phyloP scores from a whole-genome alignment of 495 filamentous ascomycete species.

The Lichina pygmaea region DNA sequence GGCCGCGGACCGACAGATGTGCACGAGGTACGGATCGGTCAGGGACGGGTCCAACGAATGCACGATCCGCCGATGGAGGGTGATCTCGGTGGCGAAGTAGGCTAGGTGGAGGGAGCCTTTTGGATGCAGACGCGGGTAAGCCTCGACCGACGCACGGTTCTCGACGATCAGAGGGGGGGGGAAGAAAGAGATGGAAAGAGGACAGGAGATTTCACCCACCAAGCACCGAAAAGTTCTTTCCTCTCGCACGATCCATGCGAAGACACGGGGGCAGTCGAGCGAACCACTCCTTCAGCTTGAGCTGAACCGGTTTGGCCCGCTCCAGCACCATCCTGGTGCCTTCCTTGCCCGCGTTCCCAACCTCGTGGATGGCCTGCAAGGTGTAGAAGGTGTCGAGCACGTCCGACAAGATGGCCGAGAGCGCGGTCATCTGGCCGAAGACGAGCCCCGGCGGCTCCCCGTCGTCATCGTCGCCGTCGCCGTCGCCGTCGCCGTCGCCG shows the following conservation, averaged over 20 bases:
- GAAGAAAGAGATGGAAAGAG: no score
- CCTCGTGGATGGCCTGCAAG: conserved; percentile 25
- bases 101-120: conserved; percentile 58
- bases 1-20: conserved; percentile 84
- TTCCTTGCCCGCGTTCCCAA: conserved; percentile 14
- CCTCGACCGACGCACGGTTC: not conserved
- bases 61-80: conserved; percentile 58
- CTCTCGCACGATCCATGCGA: conserved; percentile 29
- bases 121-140: not conserved
- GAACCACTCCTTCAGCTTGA: conserved; percentile 66
- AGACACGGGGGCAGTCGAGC: conserved; percentile 31
- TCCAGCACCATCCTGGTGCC: conserved; percentile 31
- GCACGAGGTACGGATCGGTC: conserved; percentile 47
- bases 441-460: conserved; percentile 17
- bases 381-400: conserved; percentile 64
- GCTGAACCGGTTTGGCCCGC: conserved; percentile 57
- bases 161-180: no score
- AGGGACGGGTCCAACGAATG: conserved; percentile 30
- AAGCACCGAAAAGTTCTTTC: conserved; percentile 14
- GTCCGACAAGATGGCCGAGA: conserved; percentile 51
- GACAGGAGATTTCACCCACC: conserved; percentile 8
- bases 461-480: conserved; percentile 10
- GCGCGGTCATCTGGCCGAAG: conserved; percentile 45
- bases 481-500: conserved; percentile 27
- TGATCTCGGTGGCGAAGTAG: conserved; percentile 67